These are phyloP conservation scores for Carex sylvatica DNA, from an alignment of 202 grass and related monocot species.

Conservation along the genomic window DNA sequence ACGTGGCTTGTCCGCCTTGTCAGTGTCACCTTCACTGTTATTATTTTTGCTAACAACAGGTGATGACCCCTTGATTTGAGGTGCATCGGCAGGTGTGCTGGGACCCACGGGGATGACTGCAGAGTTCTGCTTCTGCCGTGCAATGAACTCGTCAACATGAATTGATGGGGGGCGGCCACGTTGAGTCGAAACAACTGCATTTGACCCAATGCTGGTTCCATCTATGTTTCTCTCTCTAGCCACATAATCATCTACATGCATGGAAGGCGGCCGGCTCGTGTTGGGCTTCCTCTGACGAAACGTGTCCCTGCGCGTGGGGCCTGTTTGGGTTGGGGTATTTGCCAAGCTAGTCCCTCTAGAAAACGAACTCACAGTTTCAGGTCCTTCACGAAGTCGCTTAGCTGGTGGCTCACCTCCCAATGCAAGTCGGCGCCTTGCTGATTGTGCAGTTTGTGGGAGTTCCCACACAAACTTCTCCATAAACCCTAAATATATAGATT, in stretches of 20 bases:
- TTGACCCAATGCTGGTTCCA: constrained; percentile 82
- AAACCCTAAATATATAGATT: constrained; percentile 32
- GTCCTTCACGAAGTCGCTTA: constrained; percentile 61
- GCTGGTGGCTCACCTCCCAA: constrained; percentile 44
- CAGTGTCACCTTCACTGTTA: constrained; percentile 33
- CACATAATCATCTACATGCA: constrained; percentile 99
- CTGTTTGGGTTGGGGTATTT: constrained; percentile 49
- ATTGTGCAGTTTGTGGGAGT: constrained; percentile 75
- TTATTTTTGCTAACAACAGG: constrained; percentile 47
- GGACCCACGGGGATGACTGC: constrained; percentile 12
- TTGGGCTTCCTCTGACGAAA: constrained; percentile 97
- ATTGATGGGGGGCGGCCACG: constrained; percentile 94
- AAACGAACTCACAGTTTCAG: constrained; percentile 60
- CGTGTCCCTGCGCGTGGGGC: constrained; percentile 84
- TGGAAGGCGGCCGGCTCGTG: constrained; percentile 95
- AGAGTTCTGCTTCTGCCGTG: constrained; percentile 83
- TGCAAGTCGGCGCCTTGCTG: constrained; percentile 64
- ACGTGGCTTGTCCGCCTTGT: constrained; percentile 44
- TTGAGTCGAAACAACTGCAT: constrained; percentile 65
- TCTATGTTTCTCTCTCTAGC: constrained; percentile 98
- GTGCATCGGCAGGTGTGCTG: constrained; percentile 44
- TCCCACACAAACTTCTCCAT: constrained; percentile 87
- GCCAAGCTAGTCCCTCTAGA: constrained; percentile 51
- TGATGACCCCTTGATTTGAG: constrained; percentile 45
- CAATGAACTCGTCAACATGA: constrained; percentile 99